Percentiles rank a stretch among this genome's conserved stretches.
Conservation (phyloP, 345 rosid genomes). For the Aquilaria yunnanensis region DNA sequence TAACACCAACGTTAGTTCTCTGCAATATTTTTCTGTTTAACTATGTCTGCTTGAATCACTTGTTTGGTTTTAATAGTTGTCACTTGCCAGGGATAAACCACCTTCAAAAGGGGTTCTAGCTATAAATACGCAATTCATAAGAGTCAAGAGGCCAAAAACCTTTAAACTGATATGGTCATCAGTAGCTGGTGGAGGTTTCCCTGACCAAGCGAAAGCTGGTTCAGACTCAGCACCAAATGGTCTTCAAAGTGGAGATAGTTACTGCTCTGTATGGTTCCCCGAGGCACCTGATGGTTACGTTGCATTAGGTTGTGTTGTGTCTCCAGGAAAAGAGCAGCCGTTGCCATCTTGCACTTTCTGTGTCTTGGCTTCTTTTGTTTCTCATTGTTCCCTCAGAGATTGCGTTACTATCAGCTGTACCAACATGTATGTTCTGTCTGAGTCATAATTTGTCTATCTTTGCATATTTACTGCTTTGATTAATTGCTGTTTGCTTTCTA, state of each 20-base stretch:
- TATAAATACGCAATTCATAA: slow-evolving; percentile 68
- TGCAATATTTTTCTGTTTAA: slow-evolving; percentile 10
- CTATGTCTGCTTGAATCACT: slow-evolving; percentile 7
- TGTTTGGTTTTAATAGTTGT: slow-evolving; percentile 15
- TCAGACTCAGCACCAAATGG: slow-evolving; percentile 16
- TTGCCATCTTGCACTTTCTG: slow-evolving; percentile 64
- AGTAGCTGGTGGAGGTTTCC: slow-evolving; percentile 27
- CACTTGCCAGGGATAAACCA: slow-evolving; percentile 83
- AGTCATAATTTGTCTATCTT: background rate
- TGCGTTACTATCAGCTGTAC: slow-evolving; percentile 58
- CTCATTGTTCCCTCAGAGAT: slow-evolving; percentile 88
- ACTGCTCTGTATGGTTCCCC: slow-evolving; percentile 88
- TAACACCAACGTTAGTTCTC: slow-evolving; percentile 78
- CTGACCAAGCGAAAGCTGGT: slow-evolving; percentile 23
- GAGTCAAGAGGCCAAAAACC: slow-evolving; percentile 76
- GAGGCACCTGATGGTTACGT: slow-evolving; percentile 88
- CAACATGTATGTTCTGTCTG: slow-evolving; percentile 43
- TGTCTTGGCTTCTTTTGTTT: slow-evolving; percentile 69
- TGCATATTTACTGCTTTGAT: background rate
- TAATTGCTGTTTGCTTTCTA: background rate
- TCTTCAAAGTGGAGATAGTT: slow-evolving; percentile 19
- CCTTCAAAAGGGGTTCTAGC: slow-evolving; percentile 92
- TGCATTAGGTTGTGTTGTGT: slow-evolving; percentile 82
- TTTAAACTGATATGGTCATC: slow-evolving; percentile 76
- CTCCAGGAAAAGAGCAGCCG: slow-evolving; percentile 61